phyloP scores from a whole-genome alignment of 1,139 yeast species.

The Scheffersomyces illinoinensis region DNA sequence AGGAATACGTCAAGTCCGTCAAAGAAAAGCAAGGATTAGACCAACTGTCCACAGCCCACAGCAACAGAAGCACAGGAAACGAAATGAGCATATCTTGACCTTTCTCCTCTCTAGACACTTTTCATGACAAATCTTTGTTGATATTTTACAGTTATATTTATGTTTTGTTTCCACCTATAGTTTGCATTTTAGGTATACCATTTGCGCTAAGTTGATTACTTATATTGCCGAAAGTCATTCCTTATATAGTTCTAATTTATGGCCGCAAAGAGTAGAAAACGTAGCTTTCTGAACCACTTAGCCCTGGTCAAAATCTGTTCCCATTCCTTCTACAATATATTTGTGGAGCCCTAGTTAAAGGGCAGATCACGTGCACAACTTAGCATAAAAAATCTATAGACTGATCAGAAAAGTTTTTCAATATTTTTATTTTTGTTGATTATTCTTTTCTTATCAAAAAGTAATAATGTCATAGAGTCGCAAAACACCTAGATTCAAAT shows the following conservation, averaged over 20 bases:
- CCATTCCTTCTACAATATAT: not conserved
- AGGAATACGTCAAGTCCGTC: slow-evolving; percentile 52
- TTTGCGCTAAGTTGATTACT: not conserved
- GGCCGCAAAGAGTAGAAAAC: not conserved
- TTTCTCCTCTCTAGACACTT: not conserved
- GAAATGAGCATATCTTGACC: not conserved
- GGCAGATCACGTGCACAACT: not conserved
- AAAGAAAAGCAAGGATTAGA: slow-evolving; percentile 13
- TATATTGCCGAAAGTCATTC: not conserved
- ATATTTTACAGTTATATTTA: not conserved
- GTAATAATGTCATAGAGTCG: not conserved
- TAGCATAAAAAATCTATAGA: not conserved
- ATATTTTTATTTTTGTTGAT: not conserved
- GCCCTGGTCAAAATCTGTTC: too few relatives aligned
- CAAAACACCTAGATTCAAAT: not conserved
- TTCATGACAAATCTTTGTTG: not conserved
- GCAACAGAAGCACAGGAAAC: slow-evolving; percentile 4
- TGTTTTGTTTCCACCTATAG: not conserved
- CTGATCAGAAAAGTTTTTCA: not conserved
- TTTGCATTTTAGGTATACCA: not conserved
- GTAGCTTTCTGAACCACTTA: too few relatives aligned
- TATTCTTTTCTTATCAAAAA: not conserved
- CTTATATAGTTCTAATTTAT: not conserved
- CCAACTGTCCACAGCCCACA: slow-evolving; percentile 1
- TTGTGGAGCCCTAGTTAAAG: not conserved